phyloP scores from a whole-genome alignment of 805 yeast genomes.

The Sungouiozyma ichnusensis region DNA sequence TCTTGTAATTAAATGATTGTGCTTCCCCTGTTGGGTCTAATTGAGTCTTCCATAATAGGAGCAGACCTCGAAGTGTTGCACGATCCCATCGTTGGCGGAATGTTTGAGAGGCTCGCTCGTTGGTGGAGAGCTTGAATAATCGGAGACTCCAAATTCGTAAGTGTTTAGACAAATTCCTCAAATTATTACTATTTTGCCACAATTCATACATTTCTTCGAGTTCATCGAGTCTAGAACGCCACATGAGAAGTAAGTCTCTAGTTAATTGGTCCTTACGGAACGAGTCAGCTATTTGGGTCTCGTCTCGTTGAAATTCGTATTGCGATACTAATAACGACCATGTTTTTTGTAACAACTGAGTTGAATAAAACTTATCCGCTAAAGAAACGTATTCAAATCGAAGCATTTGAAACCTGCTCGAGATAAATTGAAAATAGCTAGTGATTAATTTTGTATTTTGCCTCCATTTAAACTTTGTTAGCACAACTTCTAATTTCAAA shows the following conservation, averaged over 20 bases:
- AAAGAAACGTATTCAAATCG: background rate
- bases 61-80: slow-evolving; percentile 30
- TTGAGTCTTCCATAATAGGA: slow-evolving; percentile 28
- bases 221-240: slow-evolving; percentile 4
- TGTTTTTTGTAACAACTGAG: background rate
- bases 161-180: slow-evolving; percentile 15
- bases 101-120: slow-evolving; percentile 25
- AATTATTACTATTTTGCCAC: slow-evolving; percentile 15
- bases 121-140: slow-evolving; percentile 26
- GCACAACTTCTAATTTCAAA: background rate
- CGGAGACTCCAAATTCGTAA: slow-evolving; percentile 29
- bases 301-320: background rate
- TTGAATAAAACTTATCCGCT: background rate
- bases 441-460: too few relatives aligned
- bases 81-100: slow-evolving; percentile 33
- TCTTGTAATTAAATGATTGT: background rate
- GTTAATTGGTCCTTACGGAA: background rate
- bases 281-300: background rate
- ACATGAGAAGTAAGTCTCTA: background rate
- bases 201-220: slow-evolving; percentile 12
- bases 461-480: background rate
- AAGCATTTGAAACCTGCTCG: too few relatives aligned
- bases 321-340: background rate
- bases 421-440: background rate
- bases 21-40: slow-evolving; percentile 5